Conservation (phyloP, 768 basidiomycete species). For the Tulasnella sp. region DNA sequence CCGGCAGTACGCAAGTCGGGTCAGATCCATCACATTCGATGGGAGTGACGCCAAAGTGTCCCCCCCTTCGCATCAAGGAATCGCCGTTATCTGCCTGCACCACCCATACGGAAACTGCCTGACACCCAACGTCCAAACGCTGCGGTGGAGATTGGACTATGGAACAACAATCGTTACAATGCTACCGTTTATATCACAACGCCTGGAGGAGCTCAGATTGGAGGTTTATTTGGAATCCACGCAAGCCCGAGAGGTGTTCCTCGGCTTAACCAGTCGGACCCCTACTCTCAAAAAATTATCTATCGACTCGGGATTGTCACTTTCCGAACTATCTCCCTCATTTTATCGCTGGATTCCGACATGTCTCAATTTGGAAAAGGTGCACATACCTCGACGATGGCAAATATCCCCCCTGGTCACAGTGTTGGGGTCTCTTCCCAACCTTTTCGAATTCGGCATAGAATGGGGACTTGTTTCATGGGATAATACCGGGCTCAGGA, state of each 20-base stretch:
- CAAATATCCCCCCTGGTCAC: neutral
- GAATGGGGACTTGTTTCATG: neutral
- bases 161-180: neutral
- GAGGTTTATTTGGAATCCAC: neutral
- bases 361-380: neutral
- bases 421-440: neutral
- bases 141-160: neutral
- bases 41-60: neutral
- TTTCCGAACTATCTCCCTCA: neutral
- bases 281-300: neutral
- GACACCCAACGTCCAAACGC: neutral
- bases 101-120: neutral
- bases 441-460: neutral
- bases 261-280: neutral
- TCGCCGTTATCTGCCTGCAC: neutral
- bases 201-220: neutral
- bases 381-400: neutral
- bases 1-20: neutral
- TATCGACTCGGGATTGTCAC: neutral
- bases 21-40: neutral
- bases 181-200: neutral
- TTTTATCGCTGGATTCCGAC: neutral
- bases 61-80: neutral
- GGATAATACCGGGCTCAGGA: neutral
- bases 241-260: neutral